A percentile compares a stretch with the other conserved stretches of the same genome.
Conservation (phyloP, 202 grass and related monocot genomes). For the Bolboschoenoplectus hybrid region DNA sequence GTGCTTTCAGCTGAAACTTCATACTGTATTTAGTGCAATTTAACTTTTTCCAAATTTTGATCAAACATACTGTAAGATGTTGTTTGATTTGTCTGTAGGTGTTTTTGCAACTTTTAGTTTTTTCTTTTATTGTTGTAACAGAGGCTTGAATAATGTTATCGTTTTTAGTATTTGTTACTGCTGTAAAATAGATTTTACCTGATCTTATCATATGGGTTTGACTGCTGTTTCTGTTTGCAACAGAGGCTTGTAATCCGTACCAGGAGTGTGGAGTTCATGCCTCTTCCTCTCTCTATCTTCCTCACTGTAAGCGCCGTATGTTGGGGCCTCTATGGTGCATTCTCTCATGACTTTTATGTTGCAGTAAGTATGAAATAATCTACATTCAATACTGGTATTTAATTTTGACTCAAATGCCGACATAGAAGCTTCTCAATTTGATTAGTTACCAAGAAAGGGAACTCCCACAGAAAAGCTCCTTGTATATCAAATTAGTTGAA, state of each 20-base stretch:
- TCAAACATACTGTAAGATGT: neutral
- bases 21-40: neutral
- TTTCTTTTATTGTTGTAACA: neutral
- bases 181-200: neutral
- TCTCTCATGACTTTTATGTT: constrained; percentile 80
- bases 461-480: neutral
- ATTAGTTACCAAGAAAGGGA: neutral
- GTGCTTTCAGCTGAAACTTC: neutral
- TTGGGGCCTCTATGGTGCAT: constrained; percentile 84
- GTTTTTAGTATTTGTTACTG: neutral
- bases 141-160: neutral
- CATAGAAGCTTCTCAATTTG: neutral
- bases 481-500: constrained; percentile 19
- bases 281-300: constrained; percentile 80
- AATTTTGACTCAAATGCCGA: neutral
- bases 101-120: neutral
- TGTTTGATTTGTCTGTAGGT: neutral
- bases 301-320: constrained; percentile 82
- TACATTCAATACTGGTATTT: neutral
- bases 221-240: neutral
- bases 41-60: neutral
- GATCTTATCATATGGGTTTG: neutral
- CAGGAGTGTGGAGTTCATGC: constrained; percentile 96
- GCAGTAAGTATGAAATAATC: constrained; percentile 52
- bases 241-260: constrained; percentile 85